phyloP scores from a whole-genome alignment of 176 grass and related monocot species.

The Aegilops sharonensis region DNA sequence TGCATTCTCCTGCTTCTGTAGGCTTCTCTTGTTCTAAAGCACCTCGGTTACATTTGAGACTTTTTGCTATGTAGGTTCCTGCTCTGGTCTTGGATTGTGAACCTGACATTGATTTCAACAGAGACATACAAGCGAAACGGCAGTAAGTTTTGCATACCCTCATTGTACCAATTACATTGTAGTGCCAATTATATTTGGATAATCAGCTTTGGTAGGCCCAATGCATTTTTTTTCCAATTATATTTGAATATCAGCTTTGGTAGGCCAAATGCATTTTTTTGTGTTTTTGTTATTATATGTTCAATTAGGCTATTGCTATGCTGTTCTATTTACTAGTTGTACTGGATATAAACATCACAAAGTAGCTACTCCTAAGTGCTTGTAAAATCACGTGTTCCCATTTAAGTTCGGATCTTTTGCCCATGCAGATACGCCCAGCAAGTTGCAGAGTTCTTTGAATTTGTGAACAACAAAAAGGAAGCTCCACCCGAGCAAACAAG shows the following conservation, averaged over 20 bases:
- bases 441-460: slow-evolving; percentile 95
- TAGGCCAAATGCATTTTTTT: not conserved
- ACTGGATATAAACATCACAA: not conserved
- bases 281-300: not conserved
- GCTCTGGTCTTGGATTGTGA: slow-evolving; percentile 96
- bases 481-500: slow-evolving; percentile 37
- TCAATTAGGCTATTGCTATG: not conserved
- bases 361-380: not conserved
- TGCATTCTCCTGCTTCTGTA: not conserved
- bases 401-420: not conserved
- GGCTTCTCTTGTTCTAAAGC: not conserved
- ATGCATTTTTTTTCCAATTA: not conserved
- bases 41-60: not conserved
- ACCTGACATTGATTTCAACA: slow-evolving; percentile 94
- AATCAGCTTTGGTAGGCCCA: not conserved
- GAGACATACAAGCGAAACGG: slow-evolving; percentile 78
- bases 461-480: slow-evolving; percentile 97
- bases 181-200: not conserved
- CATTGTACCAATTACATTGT: not conserved
- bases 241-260: not conserved
- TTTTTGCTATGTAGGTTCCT: slow-evolving; percentile 63
- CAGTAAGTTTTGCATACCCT: slow-evolving; percentile 53
- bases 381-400: not conserved
- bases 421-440: slow-evolving; percentile 72
- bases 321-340: not conserved